Base-by-base conservation (phyloP, 2,329 filamentous ascomycete genomes). In the Alternaria metachromatica region DNA sequence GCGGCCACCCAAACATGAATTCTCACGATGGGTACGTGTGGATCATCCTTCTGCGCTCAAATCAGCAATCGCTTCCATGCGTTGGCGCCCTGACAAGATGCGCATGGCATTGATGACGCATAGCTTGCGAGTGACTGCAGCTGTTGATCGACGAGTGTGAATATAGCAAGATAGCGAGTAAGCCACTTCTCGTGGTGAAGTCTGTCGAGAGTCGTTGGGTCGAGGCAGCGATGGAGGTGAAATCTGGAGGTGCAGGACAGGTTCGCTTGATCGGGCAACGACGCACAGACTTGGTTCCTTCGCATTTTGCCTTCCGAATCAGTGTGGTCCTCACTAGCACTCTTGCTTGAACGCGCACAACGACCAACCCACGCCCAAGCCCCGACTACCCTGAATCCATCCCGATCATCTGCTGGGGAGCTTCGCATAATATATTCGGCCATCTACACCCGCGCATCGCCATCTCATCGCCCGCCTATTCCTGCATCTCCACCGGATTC, bases 291-390 rank as follows among this genome's bases (percentile, higher is more conserved):
- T 49, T 26, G 48, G 53, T 63, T 63, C 61, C 61, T 66, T 66
- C 64, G 58, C 33, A 64, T 66, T 66, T 66, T 64, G 64, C 64
- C 64, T 53, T 62, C 50, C 50, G 55, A 44, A 62, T 58, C 57
- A 58, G 56, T 63, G 56, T 50, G 51, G 62, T 65, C 51, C 62
- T 59, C 65, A 65, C 62, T 66, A 55, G 58, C 64, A 62, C 56
- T 58, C 55, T 53, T 62, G 58, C 58, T 55, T 57, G 58, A 51
- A 66, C 64, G 62, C 58, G 58, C 62, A 66, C 61, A 61, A 60
- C 50, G 21, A 44, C 54, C 62, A 25, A 56, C 62, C 55, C 37
- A 41, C 58, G 49, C 53, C 45, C 53, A 55, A 33, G 26, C 58
- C 56, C 50, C 55, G 44, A 44, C 46, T 26, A 25, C 45, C 53